These are phyloP conservation scores for Globisporangium spinosum DNA, from an alignment of 352 stramenopile species.

Conservation along the genomic window DNA sequence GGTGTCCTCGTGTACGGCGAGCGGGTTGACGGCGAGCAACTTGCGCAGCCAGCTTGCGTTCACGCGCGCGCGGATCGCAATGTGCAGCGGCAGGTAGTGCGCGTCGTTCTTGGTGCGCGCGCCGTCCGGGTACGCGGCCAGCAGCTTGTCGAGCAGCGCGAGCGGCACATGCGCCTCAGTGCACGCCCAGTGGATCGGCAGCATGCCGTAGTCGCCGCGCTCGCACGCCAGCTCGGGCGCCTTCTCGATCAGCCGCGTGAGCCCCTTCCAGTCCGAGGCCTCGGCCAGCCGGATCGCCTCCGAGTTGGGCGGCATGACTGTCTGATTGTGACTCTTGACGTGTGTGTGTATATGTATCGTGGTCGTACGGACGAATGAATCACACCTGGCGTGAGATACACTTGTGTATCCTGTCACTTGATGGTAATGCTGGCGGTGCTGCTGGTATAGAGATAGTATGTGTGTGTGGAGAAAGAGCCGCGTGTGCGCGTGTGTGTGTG, in stretches of 20 bases:
- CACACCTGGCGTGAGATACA: neutral
- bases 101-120: slow-evolving; percentile 59
- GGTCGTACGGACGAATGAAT: neutral
- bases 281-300: slow-evolving; percentile 75
- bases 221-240: slow-evolving; percentile 41
- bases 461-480: neutral
- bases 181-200: slow-evolving; percentile 81
- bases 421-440: neutral
- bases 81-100: slow-evolving; percentile 69
- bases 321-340: neutral
- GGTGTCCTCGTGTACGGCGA: slow-evolving; percentile 39
- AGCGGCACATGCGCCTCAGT: slow-evolving; percentile 62
- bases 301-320: slow-evolving; percentile 28
- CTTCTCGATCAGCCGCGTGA: slow-evolving; percentile 62
- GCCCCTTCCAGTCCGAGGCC: slow-evolving; percentile 68
- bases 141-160: slow-evolving; percentile 52
- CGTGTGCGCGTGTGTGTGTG: neutral
- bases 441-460: neutral
- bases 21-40: slow-evolving; percentile 51
- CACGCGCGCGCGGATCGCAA: slow-evolving; percentile 62
- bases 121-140: slow-evolving; percentile 58
- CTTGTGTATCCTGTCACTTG: neutral
- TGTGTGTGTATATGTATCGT: neutral
- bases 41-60: slow-evolving; percentile 44
- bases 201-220: slow-evolving; percentile 73